phyloP scores from a whole-genome alignment of 495 filamentous ascomycete species.

The Trichoderma asperelloides region DNA sequence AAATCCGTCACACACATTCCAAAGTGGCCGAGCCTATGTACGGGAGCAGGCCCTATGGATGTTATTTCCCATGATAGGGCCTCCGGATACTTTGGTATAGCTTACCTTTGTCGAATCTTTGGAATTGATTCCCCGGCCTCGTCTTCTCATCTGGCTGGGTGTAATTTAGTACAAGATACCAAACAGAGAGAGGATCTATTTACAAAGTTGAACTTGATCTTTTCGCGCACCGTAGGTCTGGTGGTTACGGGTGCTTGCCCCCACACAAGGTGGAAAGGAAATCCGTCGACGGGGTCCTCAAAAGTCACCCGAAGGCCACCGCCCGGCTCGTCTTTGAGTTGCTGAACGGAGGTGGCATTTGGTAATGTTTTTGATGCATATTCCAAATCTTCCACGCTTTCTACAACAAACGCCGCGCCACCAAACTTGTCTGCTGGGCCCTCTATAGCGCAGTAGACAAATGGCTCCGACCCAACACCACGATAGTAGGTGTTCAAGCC shows the following conservation, averaged over 20 bases:
- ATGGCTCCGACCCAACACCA: conserved; percentile 53
- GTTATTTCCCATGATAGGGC: background rate
- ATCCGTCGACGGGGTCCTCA: conserved; percentile 49
- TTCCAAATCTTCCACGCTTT: conserved; percentile 47
- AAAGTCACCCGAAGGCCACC: conserved; percentile 51
- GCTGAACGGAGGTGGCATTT: conserved; percentile 38
- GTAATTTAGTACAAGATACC: conserved; percentile 6
- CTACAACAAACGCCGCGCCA: conserved; percentile 45
- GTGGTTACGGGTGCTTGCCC: conserved; percentile 37
- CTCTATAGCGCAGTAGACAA: conserved; percentile 41
- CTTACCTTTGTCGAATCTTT: conserved; percentile 45
- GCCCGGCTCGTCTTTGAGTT: conserved; percentile 45
- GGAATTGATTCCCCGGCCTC: conserved; percentile 35
- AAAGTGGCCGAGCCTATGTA: conserved; percentile 71
- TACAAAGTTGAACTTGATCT: conserved; percentile 34
- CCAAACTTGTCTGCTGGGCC: conserved; percentile 43
- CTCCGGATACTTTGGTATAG: no score
- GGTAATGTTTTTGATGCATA: conserved; percentile 35
- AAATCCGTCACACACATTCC: conserved; percentile 56
- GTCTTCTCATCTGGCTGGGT: conserved; percentile 39
- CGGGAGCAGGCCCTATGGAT: conserved; percentile 47
- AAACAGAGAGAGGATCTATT: background rate
- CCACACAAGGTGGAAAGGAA: conserved; percentile 49
- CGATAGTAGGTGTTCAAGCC: conserved; percentile 47
- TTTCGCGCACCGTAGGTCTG: conserved; percentile 33